Evolutionary conservation across 495 filamentous ascomycete genomes (phyloP).

Genomic region (Barbatosphaeria neglecta): DNA sequence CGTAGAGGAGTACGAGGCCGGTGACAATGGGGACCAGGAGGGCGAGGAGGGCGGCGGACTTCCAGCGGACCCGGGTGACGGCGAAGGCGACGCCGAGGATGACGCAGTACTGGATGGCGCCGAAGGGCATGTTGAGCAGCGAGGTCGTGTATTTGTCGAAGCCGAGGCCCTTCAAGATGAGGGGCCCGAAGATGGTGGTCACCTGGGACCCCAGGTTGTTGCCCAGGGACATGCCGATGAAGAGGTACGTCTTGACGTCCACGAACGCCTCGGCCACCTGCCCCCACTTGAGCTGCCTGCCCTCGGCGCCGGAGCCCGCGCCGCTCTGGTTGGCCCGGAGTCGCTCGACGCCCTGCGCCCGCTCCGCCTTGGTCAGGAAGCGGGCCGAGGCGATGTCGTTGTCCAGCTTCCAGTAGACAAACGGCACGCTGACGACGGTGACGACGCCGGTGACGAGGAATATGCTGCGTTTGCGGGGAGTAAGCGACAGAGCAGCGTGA

Average conservation of each 20-base stretch:
- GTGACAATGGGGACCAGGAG: conserved; percentile 45
- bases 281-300: conserved; percentile 35
- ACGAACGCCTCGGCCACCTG: conserved; percentile 29
- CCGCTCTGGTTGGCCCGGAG: conserved; percentile 45
- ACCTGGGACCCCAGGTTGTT: conserved; percentile 52
- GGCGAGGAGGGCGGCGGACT: conserved; percentile 33
- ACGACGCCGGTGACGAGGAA: conserved; percentile 49
- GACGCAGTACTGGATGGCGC: conserved; percentile 42
- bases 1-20: conserved; percentile 45
- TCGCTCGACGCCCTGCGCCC: conserved; percentile 29
- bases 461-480: too few relatives aligned
- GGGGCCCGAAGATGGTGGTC: conserved; percentile 46
- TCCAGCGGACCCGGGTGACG: conserved; percentile 37
- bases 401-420: conserved; percentile 41
- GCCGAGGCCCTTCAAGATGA: conserved; percentile 49
- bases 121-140: conserved; percentile 54
- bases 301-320: conserved; percentile 31
- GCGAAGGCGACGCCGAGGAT: conserved; percentile 45
- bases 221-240: conserved; percentile 39
- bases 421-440: conserved; percentile 39
- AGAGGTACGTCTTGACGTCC: conserved; percentile 38
- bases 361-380: conserved; percentile 41
- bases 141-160: conserved; percentile 48
- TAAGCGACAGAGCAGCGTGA: neutral
- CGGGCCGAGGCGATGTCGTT: conserved; percentile 38